Percentiles rank a stretch among this genome's conserved stretches.
phyloP scores from a whole-genome alignment of 352 stramenopile genomes.

The Phytophthora pinifolia region DNA sequence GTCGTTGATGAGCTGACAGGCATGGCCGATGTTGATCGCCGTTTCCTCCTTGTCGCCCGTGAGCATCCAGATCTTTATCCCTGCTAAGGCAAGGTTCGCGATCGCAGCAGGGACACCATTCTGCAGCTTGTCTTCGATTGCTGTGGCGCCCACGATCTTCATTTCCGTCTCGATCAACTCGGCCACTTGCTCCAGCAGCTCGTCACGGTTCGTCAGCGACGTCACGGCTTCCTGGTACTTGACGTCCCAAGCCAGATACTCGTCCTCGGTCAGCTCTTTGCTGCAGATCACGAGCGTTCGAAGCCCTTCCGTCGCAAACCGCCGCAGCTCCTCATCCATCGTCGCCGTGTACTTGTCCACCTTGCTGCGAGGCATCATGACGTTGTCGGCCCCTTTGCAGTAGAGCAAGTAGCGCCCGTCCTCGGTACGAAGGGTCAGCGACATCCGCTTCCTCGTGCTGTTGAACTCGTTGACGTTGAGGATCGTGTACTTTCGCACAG shows the following conservation, averaged over 20 bases:
- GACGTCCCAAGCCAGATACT: slow-evolving; percentile 68
- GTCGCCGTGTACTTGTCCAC: slow-evolving; percentile 32
- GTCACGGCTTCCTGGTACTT: slow-evolving; percentile 65
- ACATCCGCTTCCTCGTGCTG: slow-evolving; percentile 98
- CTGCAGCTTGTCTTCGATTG: slow-evolving; percentile 95
- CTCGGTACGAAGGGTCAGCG: slow-evolving; percentile 85
- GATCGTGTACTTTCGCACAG: slow-evolving; percentile 51
- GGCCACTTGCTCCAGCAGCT: slow-evolving; percentile 52
- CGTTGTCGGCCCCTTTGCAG: slow-evolving; percentile 85
- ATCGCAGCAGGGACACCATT: slow-evolving; percentile 88
- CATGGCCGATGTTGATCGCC: slow-evolving; percentile 92
- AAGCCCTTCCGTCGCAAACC: slow-evolving; percentile 82
- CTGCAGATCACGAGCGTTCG: slow-evolving; percentile 79
- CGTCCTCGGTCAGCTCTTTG: slow-evolving; percentile 50
- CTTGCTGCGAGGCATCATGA: slow-evolving; percentile 72
- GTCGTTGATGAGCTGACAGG: slow-evolving; percentile 71
- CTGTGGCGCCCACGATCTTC: slow-evolving; percentile 86
- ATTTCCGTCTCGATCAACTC: slow-evolving; percentile 73
- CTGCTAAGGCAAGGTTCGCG: slow-evolving; percentile 78
- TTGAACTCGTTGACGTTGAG: slow-evolving; percentile 88
- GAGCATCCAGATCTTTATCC: slow-evolving; percentile 96
- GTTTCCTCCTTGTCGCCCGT: slow-evolving; percentile 95
- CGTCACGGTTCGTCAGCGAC: slow-evolving; percentile 55
- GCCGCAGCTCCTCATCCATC: slow-evolving; percentile 59
- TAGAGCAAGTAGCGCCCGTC: slow-evolving; percentile 53